phyloP scores from a whole-genome alignment of 2,329 filamentous ascomycete species.

The Hypoxylon sp. region DNA sequence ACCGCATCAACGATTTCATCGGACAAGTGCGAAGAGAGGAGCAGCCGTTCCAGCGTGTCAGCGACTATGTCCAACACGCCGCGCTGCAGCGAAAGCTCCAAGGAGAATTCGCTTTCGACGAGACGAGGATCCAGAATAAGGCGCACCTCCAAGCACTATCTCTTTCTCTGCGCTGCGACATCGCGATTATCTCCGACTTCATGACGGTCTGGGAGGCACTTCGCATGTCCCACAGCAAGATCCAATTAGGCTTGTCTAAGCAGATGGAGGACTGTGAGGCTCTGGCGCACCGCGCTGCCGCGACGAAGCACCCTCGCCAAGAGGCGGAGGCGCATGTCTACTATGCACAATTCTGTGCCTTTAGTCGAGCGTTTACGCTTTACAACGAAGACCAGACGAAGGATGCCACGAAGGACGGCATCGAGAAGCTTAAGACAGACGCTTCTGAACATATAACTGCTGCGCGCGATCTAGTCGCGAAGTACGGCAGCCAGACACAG shows the following conservation, averaged over 20 bases:
- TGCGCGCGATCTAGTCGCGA: conserved; percentile 35
- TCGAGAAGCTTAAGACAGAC: conserved; percentile 26
- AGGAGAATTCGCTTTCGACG: conserved; percentile 55
- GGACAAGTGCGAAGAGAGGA: conserved; percentile 60
- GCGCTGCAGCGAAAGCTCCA: conserved; percentile 51
- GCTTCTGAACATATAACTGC: conserved; percentile 34
- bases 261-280: conserved; percentile 58
- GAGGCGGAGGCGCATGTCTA: conserved; percentile 67
- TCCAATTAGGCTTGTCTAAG: conserved; percentile 49
- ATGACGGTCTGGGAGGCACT: conserved; percentile 14
- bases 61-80: conserved; percentile 60
- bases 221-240: conserved; percentile 32
- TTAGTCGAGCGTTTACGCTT: conserved; percentile 55
- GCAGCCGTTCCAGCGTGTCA: conserved; percentile 65
- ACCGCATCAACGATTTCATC: conserved; percentile 42
- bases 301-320: conserved; percentile 58
- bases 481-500: conserved; percentile 22
- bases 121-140: conserved; percentile 56
- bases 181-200: conserved; percentile 62
- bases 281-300: conserved; percentile 58
- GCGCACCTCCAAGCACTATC: conserved; percentile 59
- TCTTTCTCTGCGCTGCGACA: conserved; percentile 65
- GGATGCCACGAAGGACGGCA: not conserved
- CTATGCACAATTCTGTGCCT: conserved; percentile 62
- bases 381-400: not conserved